Evolutionary conservation across 345 rosid genomes (phyloP), one percentile per base, ranked within the genome.

Genomic region (Populus deltoides): DNA sequence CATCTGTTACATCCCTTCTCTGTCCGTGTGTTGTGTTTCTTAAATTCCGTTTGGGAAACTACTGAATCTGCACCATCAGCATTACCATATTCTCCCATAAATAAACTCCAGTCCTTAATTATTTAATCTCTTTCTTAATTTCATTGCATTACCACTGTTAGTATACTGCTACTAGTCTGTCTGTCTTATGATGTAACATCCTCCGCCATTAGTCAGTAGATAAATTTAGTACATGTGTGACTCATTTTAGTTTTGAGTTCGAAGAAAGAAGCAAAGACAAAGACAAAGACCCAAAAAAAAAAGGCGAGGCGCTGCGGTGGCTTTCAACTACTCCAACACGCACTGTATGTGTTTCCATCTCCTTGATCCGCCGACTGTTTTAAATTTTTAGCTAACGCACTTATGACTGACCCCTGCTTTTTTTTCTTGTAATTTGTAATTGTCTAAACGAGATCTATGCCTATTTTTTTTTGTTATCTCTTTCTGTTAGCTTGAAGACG

Each of bases 281-380:
- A 57, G 11, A 55, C 25, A 8, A 20, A 17, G 57, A 51, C 22
- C 7, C 7, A 20, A 20, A 17, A 51, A 20, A 5, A 49, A 16
- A 47, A n/a, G 63, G 63, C 27, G 63, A n/a, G 29, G 62, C 62
- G 62, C 6, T n/a, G 63, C 63, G 29, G 29, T 57, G 25, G 27
- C 63, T 57, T 57, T 57, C 63, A 57, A 57, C 63, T n/a, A n/a
- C 63, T 57, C 63, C 63, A n/a, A 57, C 63, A 59, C 63, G 17
- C 1, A 59, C 24, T 59, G 63, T n/a, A 9, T n/a, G 63, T 59
- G 29, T 8, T n/a, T 59, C 25, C 29, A 24, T 59, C 63, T n/a
- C 13, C 29, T 3, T 24, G 63, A 59, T 10, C 63, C 63, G 63
- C 24, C 63, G 13, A 59, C 13, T 59, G 63, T 24, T 59, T n/a